Base-by-base conservation (phyloP, 169 alveolate species). In the Eimeria necatrix region DNA sequence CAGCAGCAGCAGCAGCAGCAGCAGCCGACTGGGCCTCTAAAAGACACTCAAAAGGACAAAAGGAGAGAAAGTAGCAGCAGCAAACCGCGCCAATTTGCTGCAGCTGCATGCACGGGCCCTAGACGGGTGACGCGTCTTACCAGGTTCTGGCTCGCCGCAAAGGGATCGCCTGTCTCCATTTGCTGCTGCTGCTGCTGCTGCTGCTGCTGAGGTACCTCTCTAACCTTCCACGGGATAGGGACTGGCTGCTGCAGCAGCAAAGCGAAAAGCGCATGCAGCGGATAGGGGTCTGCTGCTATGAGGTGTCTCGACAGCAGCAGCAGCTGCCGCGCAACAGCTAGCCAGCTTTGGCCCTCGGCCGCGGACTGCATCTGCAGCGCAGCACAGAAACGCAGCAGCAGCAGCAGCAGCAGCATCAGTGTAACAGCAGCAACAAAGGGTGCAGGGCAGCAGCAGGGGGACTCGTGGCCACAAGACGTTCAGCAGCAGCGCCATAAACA, bases 201-300 rank as follows among this genome's bases (percentile, higher is more conserved):
- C 64, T 56, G 64, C 64, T 8, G 64, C 64, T 56, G 64, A 8
- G 64, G 64, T 14, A 14, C 20, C 64, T 9, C 41, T 24, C 20
- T 64, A 10, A 64, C 41, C 76, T 64, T 64, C 76, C 76, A 64
- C 9, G 76, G 76, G 20, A 64, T 64, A 5, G 76, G 76, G 41
- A 20, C 76, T 5, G 41, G 9, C 76, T 64, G 76, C 76, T 14
- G 26, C 76, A 64, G 76, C 76, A 64, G 18, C 76, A 64, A 20
- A 8, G 18, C 5, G 76, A 64, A 64, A 24, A 64, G 76, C 18
- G 76, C 76, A 64, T 64, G 76, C 76, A 64, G 76, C 76, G 76
- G 76, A 20, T 64, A 64, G 20, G 76, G 76, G 76, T 64, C 76
- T 5, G 76, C 26, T 64, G 76, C 76, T 14, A n/a, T n/a, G 20